Conservation (phyloP, 768 basidiomycete species). For the Clitopilus passeckerianus region DNA sequence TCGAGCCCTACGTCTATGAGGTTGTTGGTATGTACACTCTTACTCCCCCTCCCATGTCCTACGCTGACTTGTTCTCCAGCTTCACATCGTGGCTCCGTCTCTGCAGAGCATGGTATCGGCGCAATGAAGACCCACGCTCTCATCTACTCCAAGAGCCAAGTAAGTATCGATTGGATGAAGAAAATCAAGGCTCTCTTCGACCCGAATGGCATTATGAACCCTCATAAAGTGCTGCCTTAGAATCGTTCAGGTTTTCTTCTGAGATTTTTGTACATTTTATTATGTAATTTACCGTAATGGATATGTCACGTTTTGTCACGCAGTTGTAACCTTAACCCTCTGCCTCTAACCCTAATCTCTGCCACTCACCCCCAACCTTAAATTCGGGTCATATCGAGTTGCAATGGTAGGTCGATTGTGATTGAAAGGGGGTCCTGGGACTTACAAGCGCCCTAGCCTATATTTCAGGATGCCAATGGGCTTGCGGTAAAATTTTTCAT, state of each 20-base stretch:
- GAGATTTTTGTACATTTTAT: background rate
- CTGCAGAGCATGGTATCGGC: constrained; percentile 97
- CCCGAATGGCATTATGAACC: constrained; percentile 89
- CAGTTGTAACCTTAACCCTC: constrained; percentile 27
- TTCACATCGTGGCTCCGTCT: constrained; percentile 83
- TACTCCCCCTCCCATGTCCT: background rate
- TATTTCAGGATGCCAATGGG: constrained; percentile 67
- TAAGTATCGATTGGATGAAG: constrained; percentile 86
- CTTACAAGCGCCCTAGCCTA: constrained; percentile 36
- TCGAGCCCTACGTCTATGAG: constrained; percentile 96
- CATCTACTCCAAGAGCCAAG: constrained; percentile 76
- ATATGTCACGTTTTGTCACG: constrained; percentile 15
- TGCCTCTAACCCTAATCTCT: constrained; percentile 24
- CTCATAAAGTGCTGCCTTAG: constrained; percentile 67
- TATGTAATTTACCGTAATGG: constrained; percentile 11
- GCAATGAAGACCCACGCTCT: constrained; percentile 91
- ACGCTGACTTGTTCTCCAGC: constrained; percentile 32
- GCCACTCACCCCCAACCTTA: constrained; percentile 44
- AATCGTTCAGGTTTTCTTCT: constrained; percentile 16
- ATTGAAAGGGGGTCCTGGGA: background rate
- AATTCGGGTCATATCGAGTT: constrained; percentile 31
- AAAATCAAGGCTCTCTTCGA: constrained; percentile 88
- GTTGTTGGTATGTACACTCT: constrained; percentile 60
- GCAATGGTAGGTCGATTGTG: constrained; percentile 10
- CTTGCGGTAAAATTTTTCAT: constrained; percentile 80